Base-by-base conservation (phyloP, 148 eudicot species). In the Polygonum maritimum region DNA sequence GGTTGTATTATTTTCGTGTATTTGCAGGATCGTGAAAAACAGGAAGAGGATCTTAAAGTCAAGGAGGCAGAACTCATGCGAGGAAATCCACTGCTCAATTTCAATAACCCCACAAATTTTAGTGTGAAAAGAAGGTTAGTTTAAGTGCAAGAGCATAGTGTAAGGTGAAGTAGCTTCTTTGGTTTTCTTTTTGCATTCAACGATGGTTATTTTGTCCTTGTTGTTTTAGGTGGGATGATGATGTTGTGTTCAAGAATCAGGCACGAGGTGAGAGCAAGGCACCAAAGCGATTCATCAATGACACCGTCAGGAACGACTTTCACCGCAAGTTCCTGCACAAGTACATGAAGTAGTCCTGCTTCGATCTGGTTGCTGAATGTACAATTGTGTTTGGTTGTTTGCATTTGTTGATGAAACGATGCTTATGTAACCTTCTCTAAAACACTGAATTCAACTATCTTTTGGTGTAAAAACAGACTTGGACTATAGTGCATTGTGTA, bases 11-110 rank as follows among this genome's bases (percentile, higher is more conserved):
- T 21, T 3, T 35, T 2, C 40, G 1, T 13, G 44, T 33, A 6
- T 65, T 65, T 65, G 71, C 80, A 95, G 99, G 99, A 95, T 55
- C 89, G 86, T 40, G 79, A 84, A 76, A 74, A 78, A 78, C 97
- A 89, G 80, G 97, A 87, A 78, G 98, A 95, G 73, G 92, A 92
- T 82, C 85, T 95, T 63, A 91, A 92, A 82, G 87, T 75, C 36
- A 95, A 95, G 81, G 99, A 95, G 80, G 98, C 96, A 41, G 98
- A 95, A 80, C 80, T 92, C 75, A 78, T 95, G 80, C 86, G 90
- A 4, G 99, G 99, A 76, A 92, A 95, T 76, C 99, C 99, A 54
- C 83, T 95, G 81, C 86, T 95, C 8, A 95, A 94, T 77, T 81
- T 90, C 3, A 89, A 83, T 75, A 83, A 80, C 73, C 90, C 97